Base-by-base conservation (phyloP, 106 monocot species). In the Chionographis japonica region DNA sequence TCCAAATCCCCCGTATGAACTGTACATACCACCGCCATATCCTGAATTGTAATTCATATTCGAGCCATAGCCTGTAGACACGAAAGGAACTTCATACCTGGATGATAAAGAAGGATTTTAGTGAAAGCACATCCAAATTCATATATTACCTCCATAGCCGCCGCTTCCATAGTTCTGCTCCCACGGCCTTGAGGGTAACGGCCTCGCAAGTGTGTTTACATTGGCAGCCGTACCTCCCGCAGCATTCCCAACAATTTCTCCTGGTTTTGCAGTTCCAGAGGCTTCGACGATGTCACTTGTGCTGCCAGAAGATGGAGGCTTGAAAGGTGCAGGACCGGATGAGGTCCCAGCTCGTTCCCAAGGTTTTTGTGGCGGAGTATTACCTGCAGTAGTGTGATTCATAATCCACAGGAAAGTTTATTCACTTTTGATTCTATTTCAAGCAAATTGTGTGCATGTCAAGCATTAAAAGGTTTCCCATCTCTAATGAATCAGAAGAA, bases 181-280 rank as follows among this genome's bases (percentile, higher is more conserved):
- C 84, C 84, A 84, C 3, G 84, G 79, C 62, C 84, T 84, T 49
- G 75, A 5, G 6, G 84, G 84, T 11, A 81, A 66, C 16, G 79
- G 79, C 50, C 79, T 79, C 54, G 57, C 42, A 54, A 78, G 40
- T 38, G 66, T n/a, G 17, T 63, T 75, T 62, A 38, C 43, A 20
- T 77, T 77, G 67, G 8, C 20, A 51, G 20, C 2, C 8, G 40
- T 40, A 65, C 41, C 66, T 15, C 56, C 49, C 10, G 54, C 54
- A 15, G 72, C 12, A 43, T 8, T 54, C 10, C 77, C 37, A 15
- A 78, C 69, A 53, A 78, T 59, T 64, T 84, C 79, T 40, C 84
- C 84, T 52, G 78, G 83, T 56, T 74, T 74, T 12, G 84, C 66
- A 42, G 79, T 79, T 8, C 84, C 84, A 16, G 84, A 84, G 56